These are phyloP conservation scores for Cercospora berteroae DNA, from an alignment of 2,329 filamentous ascomycete species.

Conservation along the genomic window DNA sequence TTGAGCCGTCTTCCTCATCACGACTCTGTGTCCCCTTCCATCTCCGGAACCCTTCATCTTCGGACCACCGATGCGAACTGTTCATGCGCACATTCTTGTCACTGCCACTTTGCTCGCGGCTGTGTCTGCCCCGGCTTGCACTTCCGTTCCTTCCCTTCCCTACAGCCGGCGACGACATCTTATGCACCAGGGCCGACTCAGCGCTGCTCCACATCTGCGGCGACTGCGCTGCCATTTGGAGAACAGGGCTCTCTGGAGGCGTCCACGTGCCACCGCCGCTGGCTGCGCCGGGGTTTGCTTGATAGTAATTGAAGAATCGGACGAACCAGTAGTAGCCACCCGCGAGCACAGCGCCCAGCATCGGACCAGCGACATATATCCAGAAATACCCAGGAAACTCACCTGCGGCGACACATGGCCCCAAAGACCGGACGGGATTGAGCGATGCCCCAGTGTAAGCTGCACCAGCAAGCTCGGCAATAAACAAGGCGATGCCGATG, in stretches of 20 bases:
- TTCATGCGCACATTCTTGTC: not conserved
- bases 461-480: constrained; percentile 27
- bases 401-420: constrained; percentile 31
- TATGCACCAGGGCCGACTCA: not conserved
- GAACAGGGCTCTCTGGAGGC: constrained; percentile 1
- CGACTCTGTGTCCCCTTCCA: not conserved
- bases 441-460: constrained; percentile 37
- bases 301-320: constrained; percentile 28
- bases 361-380: constrained; percentile 32
- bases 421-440: constrained; percentile 38
- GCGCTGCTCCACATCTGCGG: not conserved
- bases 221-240: not conserved
- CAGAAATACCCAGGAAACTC: constrained; percentile 35
- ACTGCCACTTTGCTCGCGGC: not conserved
- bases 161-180: not conserved
- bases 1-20: not conserved
- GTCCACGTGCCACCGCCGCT: constrained; percentile 6
- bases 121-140: not conserved
- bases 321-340: constrained; percentile 35
- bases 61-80: not conserved
- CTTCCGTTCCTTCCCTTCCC: not conserved
- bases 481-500: constrained; percentile 27
- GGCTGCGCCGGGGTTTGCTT: constrained; percentile 27
- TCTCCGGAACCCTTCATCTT: not conserved
- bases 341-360: constrained; percentile 32